Base-by-base conservation (phyloP, 2,329 filamentous ascomycete genomes). In the Anthostomella pinea region DNA sequence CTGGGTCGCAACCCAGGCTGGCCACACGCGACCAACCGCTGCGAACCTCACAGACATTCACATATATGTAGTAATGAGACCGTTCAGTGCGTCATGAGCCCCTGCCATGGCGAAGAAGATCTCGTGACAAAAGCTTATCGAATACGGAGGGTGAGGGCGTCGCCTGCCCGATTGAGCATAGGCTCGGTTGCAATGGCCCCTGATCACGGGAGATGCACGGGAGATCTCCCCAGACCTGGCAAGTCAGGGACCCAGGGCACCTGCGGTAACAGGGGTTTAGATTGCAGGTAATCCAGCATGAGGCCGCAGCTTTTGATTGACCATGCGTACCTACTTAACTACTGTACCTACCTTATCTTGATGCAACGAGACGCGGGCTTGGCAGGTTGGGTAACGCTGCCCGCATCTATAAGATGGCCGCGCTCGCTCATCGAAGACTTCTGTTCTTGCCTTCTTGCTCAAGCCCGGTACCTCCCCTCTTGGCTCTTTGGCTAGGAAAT, bases 201-300 rank as follows among this genome's bases (percentile, higher is more conserved):
- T 43, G 29, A 33, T 38, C 34, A 24, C 36, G 43, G 48, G 45
- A 44, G 45, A 13, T 38, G n/a, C n/a, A 34, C 51, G 47, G 51
- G 45, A 53, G 46, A 46, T 46, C 45, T 45, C 44, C 48, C 49
- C 51, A 42, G 47, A 53, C 52, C 50, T 43, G 51, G 52, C 52
- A 54, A 50, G 47, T 52, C 46, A 32, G 43, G 35, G 37, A 33
- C 40, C 28, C 33, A 20, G 32, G 14, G 42, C 16, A 11, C 28
- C 19, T 14, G 15, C 11, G 14, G 26, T 35, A 28, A 37, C 37
- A 39, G 44, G 44, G 47, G 39, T 41, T 37, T 41, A 43, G 35
- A 42, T 32, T 37, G 28, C 23, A 18, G 19, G 33, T 36, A 32
- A 45, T 35, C 37, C 27, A 15, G 27, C 27, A 16, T 7, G 8